phyloP scores from a whole-genome alignment of 1,284 basidiomycete genomes.

The Farysia itapuensis region DNA sequence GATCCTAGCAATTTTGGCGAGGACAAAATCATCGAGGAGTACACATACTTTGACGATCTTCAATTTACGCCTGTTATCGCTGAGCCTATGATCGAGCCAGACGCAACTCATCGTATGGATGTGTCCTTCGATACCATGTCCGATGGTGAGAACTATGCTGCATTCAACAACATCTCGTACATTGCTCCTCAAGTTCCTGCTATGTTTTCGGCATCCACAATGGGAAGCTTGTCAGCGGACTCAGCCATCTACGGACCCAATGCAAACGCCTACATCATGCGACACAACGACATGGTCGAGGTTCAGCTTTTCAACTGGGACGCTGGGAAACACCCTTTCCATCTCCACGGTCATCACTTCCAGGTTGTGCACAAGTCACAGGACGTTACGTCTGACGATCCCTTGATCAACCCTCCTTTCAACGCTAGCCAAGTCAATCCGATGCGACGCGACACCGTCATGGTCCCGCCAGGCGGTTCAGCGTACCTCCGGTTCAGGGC shows the following conservation, averaged over 20 bases:
- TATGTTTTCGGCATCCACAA: slow-evolving; percentile 36
- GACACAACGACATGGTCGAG: slow-evolving; percentile 55
- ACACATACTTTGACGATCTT: slow-evolving; percentile 62
- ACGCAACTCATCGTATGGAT: slow-evolving; percentile 60
- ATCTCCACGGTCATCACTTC: slow-evolving; percentile 19
- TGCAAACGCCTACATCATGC: slow-evolving; percentile 52
- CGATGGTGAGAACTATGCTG: slow-evolving; percentile 53
- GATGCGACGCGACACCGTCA: slow-evolving; percentile 60
- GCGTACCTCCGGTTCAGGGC: slow-evolving; percentile 49
- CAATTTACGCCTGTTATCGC: slow-evolving; percentile 60
- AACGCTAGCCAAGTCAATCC: slow-evolving; percentile 67
- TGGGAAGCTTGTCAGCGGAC: slow-evolving; percentile 59
- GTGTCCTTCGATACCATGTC: slow-evolving; percentile 63
- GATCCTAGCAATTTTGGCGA: slow-evolving; percentile 12
- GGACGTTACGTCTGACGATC: slow-evolving; percentile 77
- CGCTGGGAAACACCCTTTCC: slow-evolving; percentile 43
- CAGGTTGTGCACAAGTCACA: slow-evolving; percentile 67
- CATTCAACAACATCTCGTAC: slow-evolving; percentile 66
- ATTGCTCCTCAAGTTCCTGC: slow-evolving; percentile 47
- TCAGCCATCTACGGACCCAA: slow-evolving; percentile 35
- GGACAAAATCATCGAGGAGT: slow-evolving; percentile 35
- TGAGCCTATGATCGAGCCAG: slow-evolving; percentile 57
- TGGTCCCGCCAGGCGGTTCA: slow-evolving; percentile 45
- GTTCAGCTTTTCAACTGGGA: slow-evolving; percentile 57
- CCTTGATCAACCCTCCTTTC: slow-evolving; percentile 76